Conservation (phyloP, 2,329 filamentous ascomycete species). For the Phyllosticta capitalensis region DNA sequence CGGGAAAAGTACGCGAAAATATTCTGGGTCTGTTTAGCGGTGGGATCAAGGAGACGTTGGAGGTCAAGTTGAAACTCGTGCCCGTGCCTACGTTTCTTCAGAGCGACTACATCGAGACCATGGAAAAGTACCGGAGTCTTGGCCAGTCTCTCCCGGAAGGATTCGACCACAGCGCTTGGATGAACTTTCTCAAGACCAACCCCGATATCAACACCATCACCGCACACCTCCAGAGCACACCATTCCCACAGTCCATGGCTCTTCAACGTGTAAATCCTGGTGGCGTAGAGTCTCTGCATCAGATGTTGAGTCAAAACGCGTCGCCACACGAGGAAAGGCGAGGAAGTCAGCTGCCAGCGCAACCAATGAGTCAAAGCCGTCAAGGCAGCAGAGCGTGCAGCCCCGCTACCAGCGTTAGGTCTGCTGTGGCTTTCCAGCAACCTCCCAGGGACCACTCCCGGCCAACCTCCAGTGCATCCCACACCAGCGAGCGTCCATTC, state of each 20-base stretch:
- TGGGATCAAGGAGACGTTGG: conserved; percentile 76
- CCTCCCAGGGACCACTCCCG: conserved; percentile 23
- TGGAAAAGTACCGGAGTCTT: conserved; percentile 51
- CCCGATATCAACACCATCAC: conserved; percentile 29
- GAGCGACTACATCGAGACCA: conserved; percentile 50
- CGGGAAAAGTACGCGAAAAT: conserved; percentile 83
- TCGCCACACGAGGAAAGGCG: conserved; percentile 19
- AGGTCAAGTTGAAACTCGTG: conserved; percentile 83
- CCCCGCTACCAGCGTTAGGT: conserved; percentile 34
- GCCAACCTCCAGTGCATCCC: conserved; percentile 30
- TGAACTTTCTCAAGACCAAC: conserved; percentile 63
- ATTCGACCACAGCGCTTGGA: conserved; percentile 69
- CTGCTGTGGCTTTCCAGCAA: conserved; percentile 23
- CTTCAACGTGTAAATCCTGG: conserved; percentile 18
- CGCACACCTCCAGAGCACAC: not conserved
- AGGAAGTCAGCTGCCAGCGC: conserved; percentile 16
- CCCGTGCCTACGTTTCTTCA: conserved; percentile 59
- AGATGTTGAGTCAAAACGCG: conserved; percentile 27
- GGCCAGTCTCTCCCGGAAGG: conserved; percentile 49
- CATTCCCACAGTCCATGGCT: conserved; percentile 11
- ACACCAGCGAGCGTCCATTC: conserved; percentile 22
- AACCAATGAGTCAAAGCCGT: conserved; percentile 18
- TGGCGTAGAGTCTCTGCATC: conserved; percentile 27
- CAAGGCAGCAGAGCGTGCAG: conserved; percentile 35
- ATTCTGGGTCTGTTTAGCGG: conserved; percentile 74